Base-by-base conservation (phyloP, 73 alveolate species). In the Tetrahymena borealis region DNA sequence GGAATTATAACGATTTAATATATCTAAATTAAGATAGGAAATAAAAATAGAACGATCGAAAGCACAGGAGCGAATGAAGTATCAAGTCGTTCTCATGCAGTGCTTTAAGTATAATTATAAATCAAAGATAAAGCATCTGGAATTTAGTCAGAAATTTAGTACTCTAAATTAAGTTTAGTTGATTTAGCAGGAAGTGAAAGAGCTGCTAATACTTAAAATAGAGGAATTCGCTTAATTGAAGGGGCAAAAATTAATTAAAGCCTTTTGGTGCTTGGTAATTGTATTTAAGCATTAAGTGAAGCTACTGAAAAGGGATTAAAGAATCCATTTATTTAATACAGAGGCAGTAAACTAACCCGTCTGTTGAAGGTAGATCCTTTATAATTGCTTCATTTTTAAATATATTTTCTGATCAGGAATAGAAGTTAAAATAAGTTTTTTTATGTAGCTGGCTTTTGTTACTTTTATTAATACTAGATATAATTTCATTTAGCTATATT, bases 161-260 rank as follows among this genome's bases (percentile, higher is more conserved):
- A 94, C 90, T 98, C 99, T 32, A 98, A 98, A 95, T 94, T 98
- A 42, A 93, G 98, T 24, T 94, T 98, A 90, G 98, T 98, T n/a
- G 99, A 98, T 94, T 93, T 98, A 79, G 99, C 99, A 16, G 99
- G 99, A 32, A 97, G 99, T 79, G 99, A 98, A 94, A 91, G 99
- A 91, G 96, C 99, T 15, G 97, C 99, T 1, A 95, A 97, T 24
- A 99, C 99, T 79, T 96, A 98, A 92, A 99, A 99, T 92, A 90
- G 99, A 91, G 99, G 99, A 37, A 90, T 96, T 78, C 96, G 99
- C 93, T 95, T 99, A 96, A 96, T 98, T 33, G 99, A 99, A 96
- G 99, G 99, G 31, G 99, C 99, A 0, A 99, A 98, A 91, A 99
- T 99, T 42, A 99, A 99, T 94, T 94, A 98, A 91, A 97, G 99